These are phyloP conservation scores for Quercus mongolica DNA, from an alignment of 306 rosid genomes.

Conservation along the genomic window DNA sequence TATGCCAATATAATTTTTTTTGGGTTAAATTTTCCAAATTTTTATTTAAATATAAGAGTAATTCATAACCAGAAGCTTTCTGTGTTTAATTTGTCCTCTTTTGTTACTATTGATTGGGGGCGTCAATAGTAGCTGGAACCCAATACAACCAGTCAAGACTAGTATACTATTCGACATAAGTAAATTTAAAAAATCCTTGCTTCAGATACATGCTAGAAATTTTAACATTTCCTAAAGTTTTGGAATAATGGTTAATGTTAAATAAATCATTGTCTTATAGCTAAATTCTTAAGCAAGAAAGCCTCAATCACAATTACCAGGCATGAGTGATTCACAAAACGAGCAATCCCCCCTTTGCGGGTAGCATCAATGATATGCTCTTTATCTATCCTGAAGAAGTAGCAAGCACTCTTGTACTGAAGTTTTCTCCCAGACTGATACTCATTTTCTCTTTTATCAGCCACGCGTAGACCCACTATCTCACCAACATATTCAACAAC, in stretches of 20 bases:
- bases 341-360: slow-evolving; percentile 70
- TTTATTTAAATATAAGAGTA: neutral
- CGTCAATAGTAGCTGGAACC: neutral
- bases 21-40: neutral
- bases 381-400: slow-evolving; percentile 68
- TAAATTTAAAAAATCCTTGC: neutral
- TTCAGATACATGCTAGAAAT: neutral
- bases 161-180: neutral
- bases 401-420: slow-evolving; percentile 76
- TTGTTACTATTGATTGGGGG: neutral
- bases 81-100: neutral
- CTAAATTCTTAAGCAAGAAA: neutral
- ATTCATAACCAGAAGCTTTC: neutral
- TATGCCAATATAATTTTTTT: neutral
- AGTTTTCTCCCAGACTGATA: slow-evolving; percentile 63
- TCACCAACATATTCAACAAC: slow-evolving; percentile 79
- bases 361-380: slow-evolving; percentile 78
- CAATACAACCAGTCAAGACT: neutral
- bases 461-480: slow-evolving; percentile 59
- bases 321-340: slow-evolving; percentile 79
- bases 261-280: neutral
- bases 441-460: slow-evolving; percentile 67
- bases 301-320: slow-evolving; percentile 37
- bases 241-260: neutral
- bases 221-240: neutral